Percentiles rank a stretch among this genome's conserved stretches.
These are phyloP conservation scores for Aspergillus egyptiacus DNA, from an alignment of 495 filamentous ascomycete species.

Conservation along the genomic window DNA sequence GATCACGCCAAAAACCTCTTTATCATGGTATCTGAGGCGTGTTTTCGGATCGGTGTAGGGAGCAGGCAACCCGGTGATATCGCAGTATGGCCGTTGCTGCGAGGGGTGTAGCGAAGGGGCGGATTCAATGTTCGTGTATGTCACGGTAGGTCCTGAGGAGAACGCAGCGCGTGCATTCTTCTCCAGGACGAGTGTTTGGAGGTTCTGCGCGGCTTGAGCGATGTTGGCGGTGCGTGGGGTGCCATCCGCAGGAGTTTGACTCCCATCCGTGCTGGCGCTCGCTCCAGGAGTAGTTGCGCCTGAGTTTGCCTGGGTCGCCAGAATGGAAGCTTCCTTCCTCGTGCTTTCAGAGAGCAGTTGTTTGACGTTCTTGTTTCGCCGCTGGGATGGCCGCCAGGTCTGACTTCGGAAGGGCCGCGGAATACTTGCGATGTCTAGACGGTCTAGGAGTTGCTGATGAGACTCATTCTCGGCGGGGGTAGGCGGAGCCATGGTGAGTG, in stretches of 20 bases:
- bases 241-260: constrained; percentile 54
- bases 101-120: constrained; percentile 74
- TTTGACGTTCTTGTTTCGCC: constrained; percentile 97
- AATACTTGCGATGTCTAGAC: constrained; percentile 78
- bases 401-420: constrained; percentile 83
- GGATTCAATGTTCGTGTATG: constrained; percentile 92
- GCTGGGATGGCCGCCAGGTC: constrained; percentile 82
- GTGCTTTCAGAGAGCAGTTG: constrained; percentile 88
- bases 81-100: constrained; percentile 79
- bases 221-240: constrained; percentile 58
- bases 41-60: constrained; percentile 93
- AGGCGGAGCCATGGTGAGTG: constrained; percentile 38
- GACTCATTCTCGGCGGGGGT: constrained; percentile 42
- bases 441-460: constrained; percentile 63
- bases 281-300: constrained; percentile 67
- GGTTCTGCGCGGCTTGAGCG: constrained; percentile 73
- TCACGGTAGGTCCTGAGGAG: constrained; percentile 60
- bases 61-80: constrained; percentile 83
- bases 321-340: constrained; percentile 72
- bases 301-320: constrained; percentile 76
- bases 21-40: constrained; percentile 79
- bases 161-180: constrained; percentile 50
- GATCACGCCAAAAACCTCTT: constrained; percentile 79
- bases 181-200: constrained; percentile 80
- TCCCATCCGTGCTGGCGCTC: constrained; percentile 45